phyloP scores from a whole-genome alignment of 179 eudicot species.

The Silene vulgaris region DNA sequence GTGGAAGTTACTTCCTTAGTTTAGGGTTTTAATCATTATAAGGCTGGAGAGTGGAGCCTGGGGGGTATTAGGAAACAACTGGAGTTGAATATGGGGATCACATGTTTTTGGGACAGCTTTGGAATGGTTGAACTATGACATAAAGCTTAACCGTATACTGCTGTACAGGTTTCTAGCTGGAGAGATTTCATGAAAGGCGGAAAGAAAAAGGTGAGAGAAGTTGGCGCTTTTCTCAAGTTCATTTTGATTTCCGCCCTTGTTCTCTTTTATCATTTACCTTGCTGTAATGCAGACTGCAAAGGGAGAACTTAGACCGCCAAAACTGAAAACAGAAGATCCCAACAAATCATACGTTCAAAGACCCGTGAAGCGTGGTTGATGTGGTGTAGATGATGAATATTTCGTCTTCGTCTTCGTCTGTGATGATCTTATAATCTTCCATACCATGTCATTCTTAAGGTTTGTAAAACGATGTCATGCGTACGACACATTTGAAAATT shows the following conservation, averaged over 20 bases:
- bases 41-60: too few species aligned
- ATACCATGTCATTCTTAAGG: constrained; percentile 13
- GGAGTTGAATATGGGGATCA: background rate
- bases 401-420: too few species aligned
- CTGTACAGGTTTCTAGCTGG: constrained; percentile 79
- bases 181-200: constrained; percentile 93
- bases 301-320: constrained; percentile 95
- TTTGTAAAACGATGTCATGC: constrained; percentile 12
- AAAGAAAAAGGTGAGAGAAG: constrained; percentile 58
- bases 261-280: background rate
- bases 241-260: background rate
- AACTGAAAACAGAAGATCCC: constrained; percentile 98
- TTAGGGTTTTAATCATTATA: too few species aligned
- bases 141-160: background rate
- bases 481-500: background rate
- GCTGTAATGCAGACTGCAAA: constrained; percentile 57
- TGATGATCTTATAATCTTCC: background rate
- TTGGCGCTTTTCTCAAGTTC: background rate
- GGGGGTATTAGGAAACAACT: background rate
- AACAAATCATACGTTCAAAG: constrained; percentile 95
- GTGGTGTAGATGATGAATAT: background rate
- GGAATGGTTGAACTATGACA: background rate
- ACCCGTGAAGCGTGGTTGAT: constrained; percentile 77
- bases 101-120: background rate
- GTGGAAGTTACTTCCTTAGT: background rate